Percentiles rank a stretch among this genome's conserved stretches.
Evolutionary conservation across 1,284 basidiomycete species (phyloP).

Genomic region (Cryptococcus sp.): DNA sequence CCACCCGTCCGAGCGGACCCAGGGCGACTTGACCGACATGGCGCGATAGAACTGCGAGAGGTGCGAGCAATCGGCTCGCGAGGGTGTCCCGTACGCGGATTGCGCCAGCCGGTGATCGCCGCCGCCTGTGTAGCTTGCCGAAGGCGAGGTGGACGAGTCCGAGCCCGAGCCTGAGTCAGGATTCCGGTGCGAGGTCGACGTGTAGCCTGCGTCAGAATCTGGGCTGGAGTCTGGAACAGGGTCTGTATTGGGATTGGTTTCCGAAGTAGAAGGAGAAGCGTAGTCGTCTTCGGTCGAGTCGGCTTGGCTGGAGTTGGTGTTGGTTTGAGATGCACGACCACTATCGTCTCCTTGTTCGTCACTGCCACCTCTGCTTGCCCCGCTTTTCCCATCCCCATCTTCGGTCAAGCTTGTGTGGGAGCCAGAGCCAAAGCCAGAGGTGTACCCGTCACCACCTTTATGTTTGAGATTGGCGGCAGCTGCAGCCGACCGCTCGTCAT

Average conservation of each 20-base stretch:
- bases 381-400: not conserved
- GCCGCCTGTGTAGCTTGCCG: conserved; percentile 1
- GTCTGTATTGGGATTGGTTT: not conserved
- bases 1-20: conserved; percentile 13
- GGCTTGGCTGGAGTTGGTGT: not conserved
- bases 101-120: conserved; percentile 9
- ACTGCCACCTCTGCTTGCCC: not conserved
- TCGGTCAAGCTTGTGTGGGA: not conserved
- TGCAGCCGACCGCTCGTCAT: not conserved
- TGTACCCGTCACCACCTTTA: not conserved
- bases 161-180: too few species aligned
- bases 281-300: too few species aligned
- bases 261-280: not conserved
- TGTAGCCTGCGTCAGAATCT: not conserved
- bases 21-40: conserved; percentile 1
- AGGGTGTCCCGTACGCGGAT: conserved; percentile 3
- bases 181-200: too few species aligned
- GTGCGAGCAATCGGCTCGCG: conserved; percentile 9
- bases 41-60: conserved; percentile 11
- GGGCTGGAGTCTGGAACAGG: not conserved
- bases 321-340: not conserved
- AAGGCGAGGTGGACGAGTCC: not conserved
- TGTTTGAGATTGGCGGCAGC: not conserved
- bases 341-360: too few species aligned
- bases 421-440: not conserved